These are phyloP conservation scores for Colletotrichum karsti DNA, from an alignment of 2,329 filamentous ascomycete genomes.

Conservation along the genomic window DNA sequence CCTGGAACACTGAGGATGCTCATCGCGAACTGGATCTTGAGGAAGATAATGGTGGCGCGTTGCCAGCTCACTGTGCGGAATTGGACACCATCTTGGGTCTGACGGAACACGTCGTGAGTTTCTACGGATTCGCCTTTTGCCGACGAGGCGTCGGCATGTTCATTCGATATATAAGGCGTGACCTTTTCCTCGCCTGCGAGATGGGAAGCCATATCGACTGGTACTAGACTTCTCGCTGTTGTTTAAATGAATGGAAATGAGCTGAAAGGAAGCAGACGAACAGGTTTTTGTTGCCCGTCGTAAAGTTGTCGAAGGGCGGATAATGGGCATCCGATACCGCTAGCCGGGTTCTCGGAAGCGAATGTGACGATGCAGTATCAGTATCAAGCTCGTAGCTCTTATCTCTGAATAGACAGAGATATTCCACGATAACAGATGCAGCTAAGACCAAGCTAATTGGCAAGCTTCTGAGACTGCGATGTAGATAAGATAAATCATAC, in stretches of 20 bases:
- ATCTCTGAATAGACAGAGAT: neutral
- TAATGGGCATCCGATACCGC: neutral
- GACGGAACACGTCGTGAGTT: conserved; percentile 35
- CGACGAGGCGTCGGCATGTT: neutral
- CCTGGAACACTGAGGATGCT: conserved; percentile 34
- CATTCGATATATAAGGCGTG: neutral
- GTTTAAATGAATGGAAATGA: neutral
- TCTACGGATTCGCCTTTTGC: neutral
- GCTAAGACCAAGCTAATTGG: neutral
- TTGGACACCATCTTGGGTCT: conserved; percentile 36
- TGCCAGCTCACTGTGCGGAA: conserved; percentile 47
- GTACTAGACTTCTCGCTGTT: neutral
- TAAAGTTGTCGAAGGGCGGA: too few species aligned
- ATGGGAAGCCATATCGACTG: neutral
- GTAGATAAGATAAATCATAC: neutral
- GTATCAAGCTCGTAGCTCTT: neutral
- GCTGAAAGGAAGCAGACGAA: neutral
- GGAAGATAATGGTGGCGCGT: conserved; percentile 48
- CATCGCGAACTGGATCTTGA: conserved; percentile 42
- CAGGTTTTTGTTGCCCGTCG: neutral
- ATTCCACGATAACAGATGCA: neutral
- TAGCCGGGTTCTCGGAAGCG: neutral
- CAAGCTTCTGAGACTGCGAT: neutral
- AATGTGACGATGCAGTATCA: neutral
- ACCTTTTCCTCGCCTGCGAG: neutral